Percentiles rank a stretch among this genome's conserved stretches.
These are phyloP conservation scores for Penicillium mononematosum DNA, from an alignment of 495 filamentous ascomycete genomes.

Conservation along the genomic window DNA sequence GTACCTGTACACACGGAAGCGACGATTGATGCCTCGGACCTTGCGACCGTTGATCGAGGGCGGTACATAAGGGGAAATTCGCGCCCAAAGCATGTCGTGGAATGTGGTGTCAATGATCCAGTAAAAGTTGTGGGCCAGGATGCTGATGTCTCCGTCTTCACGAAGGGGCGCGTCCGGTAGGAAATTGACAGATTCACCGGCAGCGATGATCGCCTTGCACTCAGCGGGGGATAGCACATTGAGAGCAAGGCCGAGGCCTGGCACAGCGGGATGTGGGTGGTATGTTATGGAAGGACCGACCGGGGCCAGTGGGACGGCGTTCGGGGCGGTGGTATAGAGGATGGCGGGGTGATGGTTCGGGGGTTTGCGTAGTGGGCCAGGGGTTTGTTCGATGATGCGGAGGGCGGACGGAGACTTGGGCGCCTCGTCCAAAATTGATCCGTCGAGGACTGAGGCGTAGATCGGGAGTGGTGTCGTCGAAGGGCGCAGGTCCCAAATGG, in stretches of 20 bases:
- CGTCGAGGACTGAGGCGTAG: conserved; percentile 39
- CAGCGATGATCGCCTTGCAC: conserved; percentile 39
- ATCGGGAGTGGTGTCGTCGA: conserved; percentile 28
- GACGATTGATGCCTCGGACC: conserved; percentile 38
- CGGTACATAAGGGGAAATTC: conserved; percentile 34
- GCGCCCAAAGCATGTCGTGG: conserved; percentile 41
- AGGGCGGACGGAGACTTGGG: conserved; percentile 31
- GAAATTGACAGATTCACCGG: conserved; percentile 41
- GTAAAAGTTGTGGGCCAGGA: conserved; percentile 45
- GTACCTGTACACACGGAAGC: conserved; percentile 43
- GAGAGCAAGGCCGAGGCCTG: conserved; percentile 37
- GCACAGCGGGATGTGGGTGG: conserved; percentile 39
- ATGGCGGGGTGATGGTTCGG: conserved; percentile 42
- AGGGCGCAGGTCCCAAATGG: conserved; percentile 42
- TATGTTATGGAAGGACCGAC: conserved; percentile 31
- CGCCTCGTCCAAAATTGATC: conserved; percentile 33
- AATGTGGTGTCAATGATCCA: conserved; percentile 41
- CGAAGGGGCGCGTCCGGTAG: conserved; percentile 38
- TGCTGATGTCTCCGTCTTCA: conserved; percentile 40
- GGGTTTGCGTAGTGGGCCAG: conserved; percentile 38
- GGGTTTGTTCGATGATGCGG: conserved; percentile 36
- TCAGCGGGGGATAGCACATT: conserved; percentile 34
- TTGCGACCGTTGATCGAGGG: conserved; percentile 32
- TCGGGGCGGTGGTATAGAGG: conserved; percentile 36
- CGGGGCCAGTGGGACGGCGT: conserved; percentile 34